Evolutionary conservation across 306 rosid species (phyloP).

Genomic region (Sechiopsis laciniata): DNA sequence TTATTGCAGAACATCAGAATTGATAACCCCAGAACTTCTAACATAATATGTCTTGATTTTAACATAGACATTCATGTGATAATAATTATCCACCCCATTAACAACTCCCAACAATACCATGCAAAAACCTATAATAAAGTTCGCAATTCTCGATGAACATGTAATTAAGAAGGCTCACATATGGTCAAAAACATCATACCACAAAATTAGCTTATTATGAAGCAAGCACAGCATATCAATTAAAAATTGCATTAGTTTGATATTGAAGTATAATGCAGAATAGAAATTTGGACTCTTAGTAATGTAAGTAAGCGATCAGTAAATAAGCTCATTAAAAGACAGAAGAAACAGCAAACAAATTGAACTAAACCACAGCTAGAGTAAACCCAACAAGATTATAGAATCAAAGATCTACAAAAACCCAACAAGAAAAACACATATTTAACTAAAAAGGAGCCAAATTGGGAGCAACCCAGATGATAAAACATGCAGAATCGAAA

Average conservation of each 20-base stretch:
- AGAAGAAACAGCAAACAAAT: neutral
- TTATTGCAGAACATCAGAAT: neutral
- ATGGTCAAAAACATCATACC: neutral
- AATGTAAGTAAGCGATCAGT: neutral
- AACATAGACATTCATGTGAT: neutral
- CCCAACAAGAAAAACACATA: neutral
- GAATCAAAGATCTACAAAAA: neutral
- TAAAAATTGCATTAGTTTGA: neutral
- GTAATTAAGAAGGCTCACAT: neutral
- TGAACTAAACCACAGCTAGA: constrained; percentile 1
- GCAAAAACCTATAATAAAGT: neutral
- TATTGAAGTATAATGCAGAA: neutral
- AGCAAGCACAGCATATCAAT: neutral
- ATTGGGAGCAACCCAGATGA: constrained; percentile 17
- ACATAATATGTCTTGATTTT: neutral
- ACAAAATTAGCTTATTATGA: neutral
- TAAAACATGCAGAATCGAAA: constrained; percentile 23
- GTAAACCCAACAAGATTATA: neutral
- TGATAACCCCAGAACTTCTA: neutral
- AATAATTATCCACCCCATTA: neutral
- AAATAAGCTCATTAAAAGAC: neutral
- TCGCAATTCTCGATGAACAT: neutral
- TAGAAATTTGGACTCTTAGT: neutral
- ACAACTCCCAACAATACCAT: neutral
- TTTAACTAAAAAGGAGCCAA: neutral